phyloP scores from a whole-genome alignment of 148 eudicot species.

The Euryodendron excelsum region DNA sequence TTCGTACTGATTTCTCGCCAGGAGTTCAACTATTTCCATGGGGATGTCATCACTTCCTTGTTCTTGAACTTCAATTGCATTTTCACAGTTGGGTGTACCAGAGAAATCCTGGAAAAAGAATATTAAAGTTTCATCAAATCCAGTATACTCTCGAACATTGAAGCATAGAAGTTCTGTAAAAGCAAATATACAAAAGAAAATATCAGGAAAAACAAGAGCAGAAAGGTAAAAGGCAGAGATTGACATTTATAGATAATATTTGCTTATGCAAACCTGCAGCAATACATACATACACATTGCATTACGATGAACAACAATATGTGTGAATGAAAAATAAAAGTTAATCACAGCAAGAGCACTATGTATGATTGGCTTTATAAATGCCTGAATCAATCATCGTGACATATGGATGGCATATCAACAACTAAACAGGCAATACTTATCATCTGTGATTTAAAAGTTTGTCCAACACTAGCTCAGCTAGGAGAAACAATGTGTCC shows the following conservation, averaged over 20 bases:
- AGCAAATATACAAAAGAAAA: background rate
- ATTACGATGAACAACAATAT: background rate
- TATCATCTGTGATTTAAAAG: background rate
- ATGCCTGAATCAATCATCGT: constrained; percentile 2
- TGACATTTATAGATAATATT: background rate
- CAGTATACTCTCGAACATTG: background rate
- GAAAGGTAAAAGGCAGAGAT: background rate
- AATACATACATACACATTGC: background rate
- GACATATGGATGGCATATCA: background rate
- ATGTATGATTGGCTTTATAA: background rate
- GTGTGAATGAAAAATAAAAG: background rate
- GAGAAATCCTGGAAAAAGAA: constrained; percentile 31
- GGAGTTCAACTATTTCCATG: constrained; percentile 67
- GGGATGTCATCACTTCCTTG: constrained; percentile 57
- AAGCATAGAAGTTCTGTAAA: background rate
- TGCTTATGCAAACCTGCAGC: background rate
- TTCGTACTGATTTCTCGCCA: constrained; percentile 71
- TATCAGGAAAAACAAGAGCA: background rate
- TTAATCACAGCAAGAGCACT: background rate
- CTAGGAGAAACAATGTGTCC: background rate
- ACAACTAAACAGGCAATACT: background rate
- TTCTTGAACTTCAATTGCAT: constrained; percentile 31
- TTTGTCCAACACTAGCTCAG: background rate
- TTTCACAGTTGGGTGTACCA: constrained; percentile 22
- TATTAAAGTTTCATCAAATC: background rate